A percentile compares a stretch with the other conserved stretches of the same genome.
Conservation (phyloP, 2,329 filamentous ascomycete genomes). For the Penicillium sp. region DNA sequence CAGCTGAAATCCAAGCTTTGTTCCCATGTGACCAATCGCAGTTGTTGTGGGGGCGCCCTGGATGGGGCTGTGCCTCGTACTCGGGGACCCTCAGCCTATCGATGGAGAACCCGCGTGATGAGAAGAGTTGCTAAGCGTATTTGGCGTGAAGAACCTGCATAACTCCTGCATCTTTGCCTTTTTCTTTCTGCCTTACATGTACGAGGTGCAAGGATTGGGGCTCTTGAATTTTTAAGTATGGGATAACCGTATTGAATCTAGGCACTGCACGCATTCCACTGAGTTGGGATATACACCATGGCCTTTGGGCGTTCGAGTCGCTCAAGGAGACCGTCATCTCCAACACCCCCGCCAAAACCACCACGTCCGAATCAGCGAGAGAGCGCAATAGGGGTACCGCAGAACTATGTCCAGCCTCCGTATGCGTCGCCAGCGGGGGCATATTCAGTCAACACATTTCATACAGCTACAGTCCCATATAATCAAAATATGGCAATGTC, state of each 20-base stretch:
- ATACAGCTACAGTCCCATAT: not conserved
- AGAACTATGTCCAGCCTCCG: not conserved
- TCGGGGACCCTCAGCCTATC: not conserved
- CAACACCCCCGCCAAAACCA: slow-evolving; percentile 5
- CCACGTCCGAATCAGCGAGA: slow-evolving; percentile 4
- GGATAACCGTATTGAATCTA: not conserved
- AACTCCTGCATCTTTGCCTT: not conserved
- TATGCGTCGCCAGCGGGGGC: not conserved
- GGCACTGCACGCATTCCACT: not conserved
- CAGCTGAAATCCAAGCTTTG: slow-evolving; percentile 2
- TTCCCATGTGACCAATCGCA: not conserved
- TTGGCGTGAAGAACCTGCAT: slow-evolving; percentile 1
- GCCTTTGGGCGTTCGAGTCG: not conserved
- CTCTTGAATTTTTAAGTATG: not conserved
- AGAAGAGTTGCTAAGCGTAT: not conserved
- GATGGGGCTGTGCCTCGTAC: slow-evolving; percentile 4
- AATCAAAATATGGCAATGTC: slow-evolving; percentile 2
- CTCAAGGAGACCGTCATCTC: not conserved
- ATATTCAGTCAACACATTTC: slow-evolving; percentile 7
- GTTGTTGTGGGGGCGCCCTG: not conserved
- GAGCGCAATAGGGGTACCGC: not conserved
- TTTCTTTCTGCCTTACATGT: not conserved
- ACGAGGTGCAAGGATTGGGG: not conserved
- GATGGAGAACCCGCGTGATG: not conserved
- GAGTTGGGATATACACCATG: not conserved